Evolutionary conservation across 129 eudicot species (phyloP).

Genomic region (Apium graveolens): DNA sequence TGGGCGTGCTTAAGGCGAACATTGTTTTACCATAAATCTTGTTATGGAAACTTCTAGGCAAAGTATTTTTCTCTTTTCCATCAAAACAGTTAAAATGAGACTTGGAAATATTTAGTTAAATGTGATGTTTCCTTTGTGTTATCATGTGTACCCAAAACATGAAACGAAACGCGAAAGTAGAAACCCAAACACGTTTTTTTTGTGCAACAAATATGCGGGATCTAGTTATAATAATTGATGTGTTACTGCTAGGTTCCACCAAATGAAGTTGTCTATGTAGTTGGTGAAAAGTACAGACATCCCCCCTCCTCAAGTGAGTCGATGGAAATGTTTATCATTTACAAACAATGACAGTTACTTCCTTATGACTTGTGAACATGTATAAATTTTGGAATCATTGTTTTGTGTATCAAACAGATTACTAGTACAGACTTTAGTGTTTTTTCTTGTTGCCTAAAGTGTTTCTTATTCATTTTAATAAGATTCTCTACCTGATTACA

Average conservation of each 20-base stretch:
- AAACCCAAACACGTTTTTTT: not conserved
- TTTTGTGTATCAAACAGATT: not conserved
- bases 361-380: not conserved
- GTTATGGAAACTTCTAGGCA: no score
- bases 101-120: no score
- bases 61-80: no score
- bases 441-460: not conserved
- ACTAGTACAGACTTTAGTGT: not conserved
- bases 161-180: not conserved
- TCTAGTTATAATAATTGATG: not conserved
- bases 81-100: no score
- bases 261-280: not conserved
- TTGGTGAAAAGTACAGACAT: not conserved
- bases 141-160: not conserved
- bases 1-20: no score
- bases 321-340: not conserved
- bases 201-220: not conserved
- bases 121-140: not conserved
- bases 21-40: no score
- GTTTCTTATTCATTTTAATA: not conserved
- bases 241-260: not conserved
- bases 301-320: not conserved
- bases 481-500: not conserved
- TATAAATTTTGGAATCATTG: not conserved
- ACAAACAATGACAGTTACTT: not conserved